Base-by-base conservation (phyloP, 2,329 filamentous ascomycete species). In the Volutella citrinella region DNA sequence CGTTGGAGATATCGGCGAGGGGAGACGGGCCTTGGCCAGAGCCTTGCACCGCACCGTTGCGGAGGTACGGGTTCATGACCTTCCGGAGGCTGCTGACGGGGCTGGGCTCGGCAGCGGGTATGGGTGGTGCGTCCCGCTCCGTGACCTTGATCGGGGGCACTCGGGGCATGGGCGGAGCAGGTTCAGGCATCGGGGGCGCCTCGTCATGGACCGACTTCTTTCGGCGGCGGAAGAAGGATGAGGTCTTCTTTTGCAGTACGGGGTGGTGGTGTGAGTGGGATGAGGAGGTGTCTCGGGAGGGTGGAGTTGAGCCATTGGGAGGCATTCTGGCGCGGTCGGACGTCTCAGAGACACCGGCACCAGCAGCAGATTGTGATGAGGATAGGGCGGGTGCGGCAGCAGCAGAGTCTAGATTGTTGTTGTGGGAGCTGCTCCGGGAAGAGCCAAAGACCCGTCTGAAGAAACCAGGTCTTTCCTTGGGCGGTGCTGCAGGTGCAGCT, bases 381-480 rank as follows among this genome's bases (percentile, higher is more conserved):
- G n/a, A n/a, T 62, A 38, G 20, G 45, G 35, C 27, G 40, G 20
- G 30, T 43, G 40, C 23, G 47, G 15, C 40, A 34, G 39, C 49
- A 35, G 52, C 51, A 19, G 44, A 20, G 30, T 53, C 46, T 31
- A 37, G 23, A 32, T 40, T 42, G 35, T 31, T 47, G 36, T 40
- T 49, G 26, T 51, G 29, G 43, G 54, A 57, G 44, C 59, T 70
- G 30, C 64, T 74, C 55, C 75, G 85, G 21, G 84, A 79, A 9
- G 82, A 84, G 27, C 70, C 87, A 67, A 97, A 97, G 23, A 97
- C 86, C 44, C 91, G 80, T 51, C 88, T 81, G 68, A 97, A 97
- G 68, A 98, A 97, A 14, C 93, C 90, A 8, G 78, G 86, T 37
- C 81, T 80, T 53, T 87, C 82, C 56, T 84, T 87, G 50, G 68